Conservation (phyloP, 176 grass and related monocot species). For the Puya raimondii region DNA sequence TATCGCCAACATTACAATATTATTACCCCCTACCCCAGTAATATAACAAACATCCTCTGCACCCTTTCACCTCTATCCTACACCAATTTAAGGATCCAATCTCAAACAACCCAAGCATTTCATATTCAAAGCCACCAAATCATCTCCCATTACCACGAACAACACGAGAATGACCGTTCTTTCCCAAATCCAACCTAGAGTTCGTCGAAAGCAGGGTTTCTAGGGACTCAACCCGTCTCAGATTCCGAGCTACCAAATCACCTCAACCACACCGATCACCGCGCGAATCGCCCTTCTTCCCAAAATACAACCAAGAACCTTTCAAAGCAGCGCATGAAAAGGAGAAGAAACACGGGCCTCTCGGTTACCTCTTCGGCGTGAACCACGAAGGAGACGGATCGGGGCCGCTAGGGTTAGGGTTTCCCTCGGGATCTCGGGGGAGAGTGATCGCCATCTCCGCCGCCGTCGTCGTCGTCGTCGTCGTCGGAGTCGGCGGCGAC, state of each 20-base stretch:
- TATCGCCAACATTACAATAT: too few species aligned
- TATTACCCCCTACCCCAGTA: too few species aligned
- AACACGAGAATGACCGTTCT: neutral
- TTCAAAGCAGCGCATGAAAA: neutral
- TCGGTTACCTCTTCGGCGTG: slow-evolving; percentile 36
- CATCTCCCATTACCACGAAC: neutral
- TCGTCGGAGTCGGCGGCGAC: neutral
- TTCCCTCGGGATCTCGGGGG: slow-evolving; percentile 17
- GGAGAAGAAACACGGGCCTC: neutral
- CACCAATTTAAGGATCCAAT: neutral
- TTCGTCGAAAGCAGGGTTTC: neutral
- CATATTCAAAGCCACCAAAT: neutral
- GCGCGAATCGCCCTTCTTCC: neutral
- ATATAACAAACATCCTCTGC: too few species aligned
- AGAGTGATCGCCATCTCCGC: slow-evolving; percentile 27
- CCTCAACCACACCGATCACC: neutral
- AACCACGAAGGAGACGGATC: slow-evolving; percentile 40
- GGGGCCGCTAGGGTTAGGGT: slow-evolving; percentile 5
- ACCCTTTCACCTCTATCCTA: too few species aligned
- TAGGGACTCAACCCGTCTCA: neutral
- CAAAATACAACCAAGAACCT: neutral
- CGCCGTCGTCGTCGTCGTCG: neutral
- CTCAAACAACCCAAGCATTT: neutral
- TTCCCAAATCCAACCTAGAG: neutral
- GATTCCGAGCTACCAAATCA: neutral